Conservation (phyloP, 139 green algal species). For the Coccomyxa sp. region DNA sequence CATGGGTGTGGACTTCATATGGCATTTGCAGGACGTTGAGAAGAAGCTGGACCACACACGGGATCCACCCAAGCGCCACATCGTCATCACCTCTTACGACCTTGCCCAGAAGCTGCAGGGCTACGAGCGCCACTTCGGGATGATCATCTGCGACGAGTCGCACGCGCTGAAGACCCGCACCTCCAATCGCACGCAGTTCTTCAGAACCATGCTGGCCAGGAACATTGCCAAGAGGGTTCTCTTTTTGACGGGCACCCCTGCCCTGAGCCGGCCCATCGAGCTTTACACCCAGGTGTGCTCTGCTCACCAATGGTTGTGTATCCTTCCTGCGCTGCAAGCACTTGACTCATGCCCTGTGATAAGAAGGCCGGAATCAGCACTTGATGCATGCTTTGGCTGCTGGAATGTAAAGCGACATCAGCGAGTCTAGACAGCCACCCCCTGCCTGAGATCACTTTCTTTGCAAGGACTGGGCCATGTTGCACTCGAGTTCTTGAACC, state of each 20-base stretch:
- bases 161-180: constrained; percentile 41
- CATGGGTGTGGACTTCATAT: no score
- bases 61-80: neutral
- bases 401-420: neutral
- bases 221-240: neutral
- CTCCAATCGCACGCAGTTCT: constrained; percentile 18
- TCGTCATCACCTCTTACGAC: constrained; percentile 5
- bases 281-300: neutral
- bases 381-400: neutral
- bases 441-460: no score
- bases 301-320: neutral
- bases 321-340: neutral
- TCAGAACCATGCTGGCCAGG: constrained; percentile 9
- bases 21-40: constrained; percentile 3
- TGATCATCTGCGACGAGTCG: constrained; percentile 49
- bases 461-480: neutral
- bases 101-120: neutral
- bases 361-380: neutral
- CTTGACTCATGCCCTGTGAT: neutral
- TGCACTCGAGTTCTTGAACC: neutral
- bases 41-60: neutral
- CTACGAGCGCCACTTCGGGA: neutral
- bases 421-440: neutral
- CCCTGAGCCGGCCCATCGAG: neutral
- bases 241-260: neutral